phyloP scores from a whole-genome alignment of 2,329 filamentous ascomycete species.

The Cladosporium sp. region DNA sequence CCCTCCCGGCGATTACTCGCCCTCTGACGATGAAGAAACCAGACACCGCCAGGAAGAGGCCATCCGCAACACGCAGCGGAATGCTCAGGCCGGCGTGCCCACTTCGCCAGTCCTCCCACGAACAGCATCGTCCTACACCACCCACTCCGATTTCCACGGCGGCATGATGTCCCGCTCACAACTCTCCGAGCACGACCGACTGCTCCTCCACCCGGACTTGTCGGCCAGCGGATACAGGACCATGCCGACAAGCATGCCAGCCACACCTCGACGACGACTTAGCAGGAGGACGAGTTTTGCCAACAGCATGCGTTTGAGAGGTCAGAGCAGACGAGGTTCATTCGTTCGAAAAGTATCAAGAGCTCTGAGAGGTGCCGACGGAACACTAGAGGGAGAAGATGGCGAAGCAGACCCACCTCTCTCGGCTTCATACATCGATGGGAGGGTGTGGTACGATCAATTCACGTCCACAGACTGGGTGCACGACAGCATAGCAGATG shows the following conservation, averaged over 20 bases:
- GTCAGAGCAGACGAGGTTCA: constrained; percentile 49
- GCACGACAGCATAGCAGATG: constrained; percentile 93
- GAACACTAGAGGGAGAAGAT: constrained; percentile 18
- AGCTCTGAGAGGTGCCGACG: constrained; percentile 17
- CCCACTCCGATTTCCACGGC: constrained; percentile 1
- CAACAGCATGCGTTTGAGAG: constrained; percentile 27
- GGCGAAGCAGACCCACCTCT: constrained; percentile 59
- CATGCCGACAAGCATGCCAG: constrained; percentile 20
- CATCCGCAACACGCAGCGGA: constrained; percentile 32
- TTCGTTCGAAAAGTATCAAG: constrained; percentile 32
- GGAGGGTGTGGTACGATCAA: constrained; percentile 97
- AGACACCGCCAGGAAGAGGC: constrained; percentile 29
- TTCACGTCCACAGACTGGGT: constrained; percentile 98
- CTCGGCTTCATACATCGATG: constrained; percentile 66
- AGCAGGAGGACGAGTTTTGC: constrained; percentile 32
- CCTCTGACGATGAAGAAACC: constrained; percentile 28
- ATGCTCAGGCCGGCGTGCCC: constrained; percentile 17
- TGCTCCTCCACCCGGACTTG: constrained; percentile 37
- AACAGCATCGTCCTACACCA: neutral
- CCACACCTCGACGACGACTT: constrained; percentile 25
- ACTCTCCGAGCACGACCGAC: constrained; percentile 41
- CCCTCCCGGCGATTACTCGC: constrained; percentile 31
- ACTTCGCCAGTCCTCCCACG: constrained; percentile 27
- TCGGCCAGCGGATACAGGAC: constrained; percentile 22
- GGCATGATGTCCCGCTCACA: constrained; percentile 17